Evolutionary conservation across 495 filamentous ascomycete genomes (phyloP).

Genomic region (Xylaria grammica): DNA sequence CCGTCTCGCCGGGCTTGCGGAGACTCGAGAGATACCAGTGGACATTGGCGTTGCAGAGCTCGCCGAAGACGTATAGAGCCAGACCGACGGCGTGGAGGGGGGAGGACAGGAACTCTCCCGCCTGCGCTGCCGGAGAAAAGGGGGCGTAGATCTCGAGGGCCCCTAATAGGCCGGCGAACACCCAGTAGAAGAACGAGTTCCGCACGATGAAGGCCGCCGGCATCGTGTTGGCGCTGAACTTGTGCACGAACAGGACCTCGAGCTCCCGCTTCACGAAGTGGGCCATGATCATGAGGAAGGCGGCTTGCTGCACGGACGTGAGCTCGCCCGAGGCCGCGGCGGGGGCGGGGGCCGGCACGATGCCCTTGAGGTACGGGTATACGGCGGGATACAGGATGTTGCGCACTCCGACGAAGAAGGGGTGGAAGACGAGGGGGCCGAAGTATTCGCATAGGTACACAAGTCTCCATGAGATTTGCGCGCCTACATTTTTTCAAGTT

Average conservation of each 20-base stretch:
- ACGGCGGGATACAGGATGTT: constrained; percentile 72
- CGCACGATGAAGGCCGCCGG: constrained; percentile 86
- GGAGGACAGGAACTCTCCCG: constrained; percentile 36
- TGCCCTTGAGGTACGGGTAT: constrained; percentile 47
- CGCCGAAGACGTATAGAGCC: constrained; percentile 72
- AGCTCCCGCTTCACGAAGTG: constrained; percentile 97
- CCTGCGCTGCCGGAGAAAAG: constrained; percentile 57
- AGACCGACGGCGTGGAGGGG: constrained; percentile 66
- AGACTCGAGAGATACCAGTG: constrained; percentile 78
- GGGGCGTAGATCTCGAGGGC: constrained; percentile 86
- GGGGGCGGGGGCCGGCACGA: constrained; percentile 39
- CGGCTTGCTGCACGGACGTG: constrained; percentile 70
- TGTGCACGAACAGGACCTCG: constrained; percentile 93
- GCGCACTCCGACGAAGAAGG: constrained; percentile 70
- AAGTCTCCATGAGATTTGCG: constrained; percentile 90
- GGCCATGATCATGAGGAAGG: constrained; percentile 69
- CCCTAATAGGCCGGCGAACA: constrained; percentile 79
- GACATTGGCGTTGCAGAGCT: constrained; percentile 77
- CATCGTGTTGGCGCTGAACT: constrained; percentile 94
- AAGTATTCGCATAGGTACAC: constrained; percentile 96
- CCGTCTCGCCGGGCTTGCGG: constrained; percentile 78
- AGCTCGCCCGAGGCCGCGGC: constrained; percentile 41
- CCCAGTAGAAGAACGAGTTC: constrained; percentile 91
- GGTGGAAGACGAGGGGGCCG: constrained; percentile 91
- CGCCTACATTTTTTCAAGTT: constrained; percentile 58